phyloP scores from a whole-genome alignment of 805 yeast species.

The Yamadazyma olivae region DNA sequence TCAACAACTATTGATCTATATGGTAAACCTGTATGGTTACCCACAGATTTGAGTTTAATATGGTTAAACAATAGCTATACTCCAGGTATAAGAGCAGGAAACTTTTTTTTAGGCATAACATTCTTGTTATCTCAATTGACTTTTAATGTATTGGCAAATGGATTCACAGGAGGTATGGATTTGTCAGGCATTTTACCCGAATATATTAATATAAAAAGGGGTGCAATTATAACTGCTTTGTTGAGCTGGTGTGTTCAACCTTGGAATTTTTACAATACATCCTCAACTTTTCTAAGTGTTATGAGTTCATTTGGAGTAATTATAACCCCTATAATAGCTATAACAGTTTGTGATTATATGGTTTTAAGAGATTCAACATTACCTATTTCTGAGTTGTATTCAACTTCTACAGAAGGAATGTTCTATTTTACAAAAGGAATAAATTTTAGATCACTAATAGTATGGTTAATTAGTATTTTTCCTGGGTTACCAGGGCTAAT shows the following conservation, averaged over 20 bases:
- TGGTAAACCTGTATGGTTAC: constrained; percentile 45
- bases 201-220: constrained; percentile 43
- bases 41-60: constrained; percentile 35
- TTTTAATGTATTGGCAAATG: constrained; percentile 31
- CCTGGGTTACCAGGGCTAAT: constrained; percentile 52
- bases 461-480: constrained; percentile 39
- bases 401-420: constrained; percentile 24
- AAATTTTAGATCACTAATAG: constrained; percentile 39
- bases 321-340: constrained; percentile 17
- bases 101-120: constrained; percentile 38
- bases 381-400: constrained; percentile 40
- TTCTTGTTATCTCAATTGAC: constrained; percentile 31
- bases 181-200: constrained; percentile 45
- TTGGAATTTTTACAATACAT: constrained; percentile 18
- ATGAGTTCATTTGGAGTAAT: constrained; percentile 18
- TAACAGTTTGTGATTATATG: constrained; percentile 36
- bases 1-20: constrained; percentile 36
- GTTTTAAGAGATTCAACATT: constrained; percentile 35
- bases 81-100: constrained; percentile 43
- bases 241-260: constrained; percentile 21
- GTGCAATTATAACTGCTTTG: constrained; percentile 28
- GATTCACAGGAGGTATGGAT: constrained; percentile 61
- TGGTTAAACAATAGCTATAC: constrained; percentile 41
- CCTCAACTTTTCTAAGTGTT: constrained; percentile 15
- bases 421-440: constrained; percentile 44